phyloP scores from a whole-genome alignment of 2,329 filamentous ascomycete genomes.

The Aureobasidium musti region DNA sequence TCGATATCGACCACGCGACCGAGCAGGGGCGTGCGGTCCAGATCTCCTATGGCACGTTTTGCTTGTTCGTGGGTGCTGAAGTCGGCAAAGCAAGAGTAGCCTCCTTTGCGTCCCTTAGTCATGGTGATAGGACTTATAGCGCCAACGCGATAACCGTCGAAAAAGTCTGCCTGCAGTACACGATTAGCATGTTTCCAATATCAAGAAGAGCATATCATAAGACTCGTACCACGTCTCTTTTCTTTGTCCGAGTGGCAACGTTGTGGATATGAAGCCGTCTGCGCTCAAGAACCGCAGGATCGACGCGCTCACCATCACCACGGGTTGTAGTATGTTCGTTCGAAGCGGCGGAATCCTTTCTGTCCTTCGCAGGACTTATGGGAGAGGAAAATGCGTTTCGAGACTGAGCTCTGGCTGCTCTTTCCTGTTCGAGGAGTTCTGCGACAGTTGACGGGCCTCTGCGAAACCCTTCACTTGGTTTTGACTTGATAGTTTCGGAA shows the following conservation, averaged over 20 bases:
- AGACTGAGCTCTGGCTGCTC: neutral
- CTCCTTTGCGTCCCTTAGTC: neutral
- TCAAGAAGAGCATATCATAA: too few species aligned
- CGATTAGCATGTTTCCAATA: too few species aligned
- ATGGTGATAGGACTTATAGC: neutral
- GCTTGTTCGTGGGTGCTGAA: neutral
- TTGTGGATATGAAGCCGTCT: neutral
- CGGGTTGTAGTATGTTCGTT: neutral
- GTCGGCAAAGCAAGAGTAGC: neutral
- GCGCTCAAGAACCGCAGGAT: neutral
- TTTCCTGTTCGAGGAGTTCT: slow-evolving; percentile 5
- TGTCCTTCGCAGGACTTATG: neutral
- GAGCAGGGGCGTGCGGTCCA: neutral
- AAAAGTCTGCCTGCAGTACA: neutral
- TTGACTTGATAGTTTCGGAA: neutral
- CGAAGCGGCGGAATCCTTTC: neutral
- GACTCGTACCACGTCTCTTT: neutral
- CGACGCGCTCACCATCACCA: neutral
- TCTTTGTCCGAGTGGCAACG: neutral
- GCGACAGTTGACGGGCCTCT: neutral
- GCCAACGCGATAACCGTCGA: neutral
- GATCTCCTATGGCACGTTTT: neutral
- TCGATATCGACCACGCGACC: neutral
- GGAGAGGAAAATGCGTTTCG: neutral
- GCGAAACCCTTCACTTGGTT: neutral